Conservation (phyloP, 2,329 filamentous ascomycete genomes). For the Fusarium zealandicum region DNA sequence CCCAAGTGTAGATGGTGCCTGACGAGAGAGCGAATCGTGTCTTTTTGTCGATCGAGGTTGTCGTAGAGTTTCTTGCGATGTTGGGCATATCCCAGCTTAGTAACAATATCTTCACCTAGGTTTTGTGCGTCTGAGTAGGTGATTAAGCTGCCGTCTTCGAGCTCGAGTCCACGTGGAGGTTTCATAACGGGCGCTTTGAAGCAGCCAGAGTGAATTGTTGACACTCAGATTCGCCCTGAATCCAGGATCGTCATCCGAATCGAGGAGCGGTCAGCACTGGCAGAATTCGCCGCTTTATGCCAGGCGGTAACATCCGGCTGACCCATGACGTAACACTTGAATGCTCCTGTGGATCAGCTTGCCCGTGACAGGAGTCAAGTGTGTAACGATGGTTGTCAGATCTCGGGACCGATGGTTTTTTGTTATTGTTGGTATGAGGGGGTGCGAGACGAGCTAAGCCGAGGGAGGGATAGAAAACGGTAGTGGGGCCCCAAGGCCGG, state of each 20-base stretch:
- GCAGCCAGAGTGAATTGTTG: not conserved
- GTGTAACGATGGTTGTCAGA: no score
- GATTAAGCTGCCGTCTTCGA: conserved; percentile 8
- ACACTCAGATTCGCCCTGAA: not conserved
- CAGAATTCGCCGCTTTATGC: not conserved
- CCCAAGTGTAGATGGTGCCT: conserved; percentile 40
- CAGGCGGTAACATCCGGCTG: no score
- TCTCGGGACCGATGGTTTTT: no score
- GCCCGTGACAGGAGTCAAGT: no score
- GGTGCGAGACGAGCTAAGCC: no score
- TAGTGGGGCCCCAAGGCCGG: no score
- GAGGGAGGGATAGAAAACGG: no score
- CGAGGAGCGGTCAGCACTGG: not conserved
- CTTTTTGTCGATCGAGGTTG: conserved; percentile 15
- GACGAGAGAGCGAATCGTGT: conserved; percentile 26
- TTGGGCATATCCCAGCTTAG: conserved; percentile 4
- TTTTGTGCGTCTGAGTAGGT: not conserved
- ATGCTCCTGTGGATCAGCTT: no score
- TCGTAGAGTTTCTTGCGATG: conserved; percentile 10
- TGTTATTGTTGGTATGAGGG: no score
- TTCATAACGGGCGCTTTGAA: not conserved
- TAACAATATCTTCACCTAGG: not conserved
- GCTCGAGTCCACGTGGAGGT: not conserved
- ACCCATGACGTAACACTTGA: no score
- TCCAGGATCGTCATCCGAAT: not conserved